Base-by-base conservation (phyloP, 768 basidiomycete genomes). In the Mrakia hoshinonis region DNA sequence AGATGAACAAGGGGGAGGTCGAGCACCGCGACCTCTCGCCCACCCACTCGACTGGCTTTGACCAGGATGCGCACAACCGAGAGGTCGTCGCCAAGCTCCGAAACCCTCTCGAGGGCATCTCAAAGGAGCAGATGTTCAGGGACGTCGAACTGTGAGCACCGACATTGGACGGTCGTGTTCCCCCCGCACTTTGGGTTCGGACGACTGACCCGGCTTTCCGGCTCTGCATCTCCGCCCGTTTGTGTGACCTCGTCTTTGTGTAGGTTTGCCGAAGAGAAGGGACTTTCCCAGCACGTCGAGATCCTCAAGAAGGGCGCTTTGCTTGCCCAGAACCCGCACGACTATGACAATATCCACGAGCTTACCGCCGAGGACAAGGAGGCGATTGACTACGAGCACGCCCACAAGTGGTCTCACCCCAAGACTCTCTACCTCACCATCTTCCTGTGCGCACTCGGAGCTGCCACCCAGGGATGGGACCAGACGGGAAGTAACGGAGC, bases 401-500 rank as follows among this genome's bases (percentile, higher is more conserved):
- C 68, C 39, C 68, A 61, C 60, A 47, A 68, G 24, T 48, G 48
- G 48, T n/a, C 20, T 31, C 72, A 73, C 48, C 72, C 72, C 6
- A 49, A 61, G 36, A 20, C 61, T 3, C 62, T 73, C 38, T 73
- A 73, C 58, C 46, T 63, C 39, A 73, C 67, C 7, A 66, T 73
- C 61, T 31, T 67, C 48, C 18, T 49, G 5, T 73, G 72, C 47
- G 62, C 67, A 0, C 29, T 73, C 4, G 61, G 52, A 9, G 72
- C 72, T 20, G 67, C 67, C 11, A 66, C 67, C n/a, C 72, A 73
- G 67, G 85, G 85, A 31, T 86, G 85, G 86, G 86, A 87, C 80
- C 85, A 87, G 76, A 85, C 84, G 0, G 86, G 85, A 61, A 83
- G 83, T 5, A 78, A 78, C 72, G 77, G 77, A 58, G 76, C 76